phyloP scores from a whole-genome alignment of 371 early-diverging fungal genomes.

The Syncephalastrum sp. region DNA sequence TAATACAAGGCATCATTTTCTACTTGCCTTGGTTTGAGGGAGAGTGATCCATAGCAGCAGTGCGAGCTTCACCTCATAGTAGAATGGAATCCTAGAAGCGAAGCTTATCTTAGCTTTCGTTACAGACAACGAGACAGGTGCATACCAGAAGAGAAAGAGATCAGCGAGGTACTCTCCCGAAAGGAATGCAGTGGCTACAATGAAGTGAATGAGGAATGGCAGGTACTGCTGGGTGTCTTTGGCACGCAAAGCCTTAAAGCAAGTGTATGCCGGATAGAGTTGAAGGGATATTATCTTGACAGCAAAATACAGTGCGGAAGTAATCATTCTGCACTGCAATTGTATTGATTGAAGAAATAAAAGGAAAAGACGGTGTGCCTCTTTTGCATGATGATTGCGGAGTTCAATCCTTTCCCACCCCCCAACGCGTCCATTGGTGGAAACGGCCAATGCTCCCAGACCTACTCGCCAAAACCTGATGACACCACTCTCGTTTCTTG shows the following conservation, averaged over 20 bases:
- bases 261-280: conserved; percentile 43
- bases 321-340: conserved; percentile 15
- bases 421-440: too few species aligned
- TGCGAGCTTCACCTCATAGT: conserved; percentile 34
- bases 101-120: background rate
- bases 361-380: conserved; percentile 6
- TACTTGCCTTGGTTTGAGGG: conserved; percentile 44
- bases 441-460: too few species aligned
- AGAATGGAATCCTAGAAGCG: conserved; percentile 43
- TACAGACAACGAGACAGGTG: background rate
- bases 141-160: conserved; percentile 45
- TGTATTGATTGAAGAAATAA: conserved; percentile 5
- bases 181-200: conserved; percentile 38
- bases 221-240: conserved; percentile 30
- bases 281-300: conserved; percentile 36
- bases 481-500: background rate
- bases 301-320: conserved; percentile 32
- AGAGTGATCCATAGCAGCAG: conserved; percentile 43
- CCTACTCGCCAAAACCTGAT: background rate
- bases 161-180: conserved; percentile 40
- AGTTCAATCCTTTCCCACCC: background rate
- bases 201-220: conserved; percentile 47
- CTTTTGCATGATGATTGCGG: background rate
- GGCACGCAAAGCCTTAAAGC: conserved; percentile 40
- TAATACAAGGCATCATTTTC: too few species aligned